These are phyloP conservation scores for Penstemon barbatus DNA, from an alignment of 257 asterid species.

Conservation along the genomic window DNA sequence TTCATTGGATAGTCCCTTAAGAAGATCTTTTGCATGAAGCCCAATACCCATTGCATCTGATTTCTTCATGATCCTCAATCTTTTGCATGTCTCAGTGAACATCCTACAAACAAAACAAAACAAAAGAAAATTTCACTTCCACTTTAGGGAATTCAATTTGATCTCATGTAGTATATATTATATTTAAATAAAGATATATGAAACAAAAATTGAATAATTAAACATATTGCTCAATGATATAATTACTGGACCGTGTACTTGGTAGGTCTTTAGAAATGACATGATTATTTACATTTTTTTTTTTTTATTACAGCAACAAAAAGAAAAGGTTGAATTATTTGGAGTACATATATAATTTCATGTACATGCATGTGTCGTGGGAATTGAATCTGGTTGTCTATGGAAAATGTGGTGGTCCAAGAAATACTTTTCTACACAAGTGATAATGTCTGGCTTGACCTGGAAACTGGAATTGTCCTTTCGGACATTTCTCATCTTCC, in stretches of 20 bases:
- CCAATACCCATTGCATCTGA: slow-evolving; percentile 59
- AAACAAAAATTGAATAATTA: not conserved
- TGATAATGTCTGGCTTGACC: slow-evolving; percentile 35
- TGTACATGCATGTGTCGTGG: slow-evolving; percentile 30
- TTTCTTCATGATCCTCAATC: slow-evolving; percentile 77
- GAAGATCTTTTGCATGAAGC: slow-evolving; percentile 50
- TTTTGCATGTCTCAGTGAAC: slow-evolving; percentile 73
- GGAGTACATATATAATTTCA: slow-evolving; percentile 9
- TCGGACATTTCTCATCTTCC: slow-evolving; percentile 21
- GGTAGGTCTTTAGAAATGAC: not conserved
- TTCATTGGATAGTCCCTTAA: slow-evolving; percentile 44
- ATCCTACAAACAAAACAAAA: slow-evolving; percentile 45
- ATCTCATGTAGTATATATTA: not conserved
- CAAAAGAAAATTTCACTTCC: not conserved
- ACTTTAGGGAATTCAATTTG: not conserved
- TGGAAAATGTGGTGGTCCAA: slow-evolving; percentile 29
- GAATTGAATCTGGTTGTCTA: slow-evolving; percentile 17
- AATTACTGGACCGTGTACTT: not conserved
- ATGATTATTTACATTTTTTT: not conserved
- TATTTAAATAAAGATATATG: not conserved
- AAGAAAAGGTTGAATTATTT: not conserved
- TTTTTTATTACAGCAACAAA: too few species aligned
- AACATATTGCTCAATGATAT: too few species aligned
- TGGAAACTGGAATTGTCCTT: slow-evolving; percentile 9
- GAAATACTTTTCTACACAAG: slow-evolving; percentile 18